These are phyloP conservation scores for Colletotrichum salicis DNA, from an alignment of 2,329 filamentous ascomycete species.

Conservation along the genomic window DNA sequence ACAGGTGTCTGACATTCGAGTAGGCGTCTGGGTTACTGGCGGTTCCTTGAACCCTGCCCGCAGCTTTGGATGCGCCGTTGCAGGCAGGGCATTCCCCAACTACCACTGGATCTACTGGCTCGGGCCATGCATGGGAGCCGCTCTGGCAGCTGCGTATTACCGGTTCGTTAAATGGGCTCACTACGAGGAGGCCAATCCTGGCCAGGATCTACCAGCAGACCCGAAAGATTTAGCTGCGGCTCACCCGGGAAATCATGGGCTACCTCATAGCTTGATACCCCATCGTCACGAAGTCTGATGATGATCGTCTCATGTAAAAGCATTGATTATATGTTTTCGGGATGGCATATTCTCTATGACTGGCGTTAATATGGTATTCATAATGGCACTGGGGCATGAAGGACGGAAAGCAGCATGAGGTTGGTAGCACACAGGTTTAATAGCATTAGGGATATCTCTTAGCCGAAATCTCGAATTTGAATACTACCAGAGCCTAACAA, in stretches of 20 bases:
- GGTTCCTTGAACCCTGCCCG: slow-evolving; percentile 56
- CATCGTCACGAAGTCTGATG: neutral
- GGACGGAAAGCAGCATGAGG: neutral
- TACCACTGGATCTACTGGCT: slow-evolving; percentile 60
- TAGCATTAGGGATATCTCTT: neutral
- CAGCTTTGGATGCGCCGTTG: slow-evolving; percentile 56
- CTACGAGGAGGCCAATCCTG: slow-evolving; percentile 53
- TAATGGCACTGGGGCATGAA: too few species aligned
- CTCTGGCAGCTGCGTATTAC: slow-evolving; percentile 54
- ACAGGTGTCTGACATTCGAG: slow-evolving; percentile 11
- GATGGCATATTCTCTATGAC: neutral
- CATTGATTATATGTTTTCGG: neutral
- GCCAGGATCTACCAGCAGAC: slow-evolving; percentile 44
- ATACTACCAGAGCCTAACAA: neutral
- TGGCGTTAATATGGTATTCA: neutral
- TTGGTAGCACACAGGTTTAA: neutral
- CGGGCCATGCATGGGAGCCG: slow-evolving; percentile 54
- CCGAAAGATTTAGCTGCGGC: neutral
- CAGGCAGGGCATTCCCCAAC: slow-evolving; percentile 46
- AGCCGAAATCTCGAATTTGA: neutral
- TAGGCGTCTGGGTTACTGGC: slow-evolving; percentile 53
- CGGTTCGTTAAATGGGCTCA: slow-evolving; percentile 55
- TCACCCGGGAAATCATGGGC: neutral
- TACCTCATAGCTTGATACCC: neutral
- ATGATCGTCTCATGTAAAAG: neutral